A percentile compares a stretch with the other conserved stretches of the same genome.
phyloP scores from a whole-genome alignment of 306 rosid genomes.

The Quercus dentata region DNA sequence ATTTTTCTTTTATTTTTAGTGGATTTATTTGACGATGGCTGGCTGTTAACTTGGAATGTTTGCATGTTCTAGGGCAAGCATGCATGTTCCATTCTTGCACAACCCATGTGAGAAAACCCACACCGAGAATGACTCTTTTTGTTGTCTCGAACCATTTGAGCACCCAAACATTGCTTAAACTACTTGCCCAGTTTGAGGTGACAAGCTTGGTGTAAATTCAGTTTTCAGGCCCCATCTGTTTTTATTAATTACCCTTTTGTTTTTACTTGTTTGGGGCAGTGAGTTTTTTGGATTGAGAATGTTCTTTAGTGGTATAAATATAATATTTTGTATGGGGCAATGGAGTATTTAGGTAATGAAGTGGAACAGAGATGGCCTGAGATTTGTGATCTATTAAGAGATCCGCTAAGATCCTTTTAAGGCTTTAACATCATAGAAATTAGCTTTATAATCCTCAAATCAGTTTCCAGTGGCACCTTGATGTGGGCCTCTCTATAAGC shows the following conservation, averaged over 20 bases:
- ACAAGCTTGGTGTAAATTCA: slow-evolving; percentile 19
- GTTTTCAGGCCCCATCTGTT: slow-evolving; percentile 1
- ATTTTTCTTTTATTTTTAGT: not conserved
- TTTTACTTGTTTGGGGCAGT: not conserved
- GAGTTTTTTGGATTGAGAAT: not conserved
- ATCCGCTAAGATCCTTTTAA: slow-evolving; percentile 15
- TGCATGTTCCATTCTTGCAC: slow-evolving; percentile 46
- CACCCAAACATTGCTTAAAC: slow-evolving; percentile 28
- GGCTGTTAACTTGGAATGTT: slow-evolving; percentile 30
- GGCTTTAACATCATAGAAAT: not conserved
- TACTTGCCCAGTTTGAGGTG: slow-evolving; percentile 23
- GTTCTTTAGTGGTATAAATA: not conserved
- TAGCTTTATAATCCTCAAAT: not conserved
- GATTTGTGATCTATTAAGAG: slow-evolving; percentile 6
- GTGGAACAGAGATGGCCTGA: slow-evolving; percentile 23
- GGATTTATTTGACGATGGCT: slow-evolving; percentile 1
- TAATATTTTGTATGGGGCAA: not conserved
- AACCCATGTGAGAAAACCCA: slow-evolving; percentile 50
- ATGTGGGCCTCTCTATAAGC: no score
- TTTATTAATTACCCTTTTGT: not conserved
- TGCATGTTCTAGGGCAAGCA: slow-evolving; percentile 36
- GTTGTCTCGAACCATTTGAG: slow-evolving; percentile 25
- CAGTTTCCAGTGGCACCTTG: not conserved
- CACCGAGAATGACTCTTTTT: slow-evolving; percentile 21
- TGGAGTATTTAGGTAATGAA: not conserved